Evolutionary conservation across 1,284 basidiomycete species (phyloP).

Genomic region (Ceratorhiza oryzae-sativae): DNA sequence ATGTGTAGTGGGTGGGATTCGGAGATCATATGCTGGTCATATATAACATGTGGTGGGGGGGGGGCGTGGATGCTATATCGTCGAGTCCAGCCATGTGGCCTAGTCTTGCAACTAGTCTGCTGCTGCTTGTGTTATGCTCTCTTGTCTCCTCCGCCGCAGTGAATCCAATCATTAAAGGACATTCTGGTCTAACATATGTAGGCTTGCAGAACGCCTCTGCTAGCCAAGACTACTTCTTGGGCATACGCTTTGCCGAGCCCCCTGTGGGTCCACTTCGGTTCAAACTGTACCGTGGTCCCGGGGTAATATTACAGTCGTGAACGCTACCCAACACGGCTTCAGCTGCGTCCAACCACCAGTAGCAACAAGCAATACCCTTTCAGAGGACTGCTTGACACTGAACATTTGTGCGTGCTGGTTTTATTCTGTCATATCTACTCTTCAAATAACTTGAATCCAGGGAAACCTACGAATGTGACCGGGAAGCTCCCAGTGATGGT

Average conservation of each 20-base stretch:
- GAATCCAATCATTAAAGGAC: no score
- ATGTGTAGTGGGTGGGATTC: no score
- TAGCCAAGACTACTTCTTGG: constrained; percentile 40
- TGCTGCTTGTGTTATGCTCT: not conserved
- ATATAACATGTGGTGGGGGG: not conserved
- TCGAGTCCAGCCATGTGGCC: not conserved
- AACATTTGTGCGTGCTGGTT: constrained; percentile 29
- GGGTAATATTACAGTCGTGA: not conserved
- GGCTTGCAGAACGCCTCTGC: constrained; percentile 17
- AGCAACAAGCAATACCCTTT: not conserved
- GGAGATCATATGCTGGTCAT: no score
- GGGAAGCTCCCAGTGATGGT: constrained; percentile 39
- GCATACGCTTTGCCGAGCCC: constrained; percentile 39
- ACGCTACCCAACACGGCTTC: constrained; percentile 12
- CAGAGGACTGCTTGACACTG: constrained; percentile 38
- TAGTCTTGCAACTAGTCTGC: not conserved
- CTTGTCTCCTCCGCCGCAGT: not conserved
- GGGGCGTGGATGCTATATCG: not conserved
- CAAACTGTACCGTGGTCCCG: constrained; percentile 9
- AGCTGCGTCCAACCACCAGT: not conserved
- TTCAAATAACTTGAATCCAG: not conserved
- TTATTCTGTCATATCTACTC: no score
- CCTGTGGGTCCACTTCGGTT: constrained; percentile 38
- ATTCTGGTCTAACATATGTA: constrained; percentile 22
- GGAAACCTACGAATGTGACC: constrained; percentile 33